These are phyloP conservation scores for Drechslerella coelobrocha DNA, from an alignment of 2,329 filamentous ascomycete species.

Conservation along the genomic window DNA sequence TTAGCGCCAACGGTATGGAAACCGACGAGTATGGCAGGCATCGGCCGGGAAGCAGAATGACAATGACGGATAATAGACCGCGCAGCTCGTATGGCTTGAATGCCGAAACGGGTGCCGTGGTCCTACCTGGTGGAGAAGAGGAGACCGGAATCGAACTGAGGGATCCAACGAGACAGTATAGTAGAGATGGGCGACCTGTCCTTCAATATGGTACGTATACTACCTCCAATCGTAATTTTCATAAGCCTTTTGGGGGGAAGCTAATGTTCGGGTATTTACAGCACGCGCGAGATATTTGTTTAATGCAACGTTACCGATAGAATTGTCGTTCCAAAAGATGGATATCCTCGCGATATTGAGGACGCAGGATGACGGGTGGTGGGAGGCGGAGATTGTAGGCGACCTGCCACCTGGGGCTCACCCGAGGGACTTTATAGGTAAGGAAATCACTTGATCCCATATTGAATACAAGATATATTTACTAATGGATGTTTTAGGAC, in stretches of 20 bases:
- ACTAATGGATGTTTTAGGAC: slow-evolving; percentile 31
- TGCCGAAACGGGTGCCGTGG: slow-evolving; percentile 57
- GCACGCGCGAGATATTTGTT: slow-evolving; percentile 95
- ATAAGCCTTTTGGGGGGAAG: neutral
- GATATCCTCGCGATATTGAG: slow-evolving; percentile 87
- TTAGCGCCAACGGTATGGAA: slow-evolving; percentile 43
- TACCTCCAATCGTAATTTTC: slow-evolving; percentile 5
- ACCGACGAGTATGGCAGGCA: slow-evolving; percentile 15
- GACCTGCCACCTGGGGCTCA: slow-evolving; percentile 46
- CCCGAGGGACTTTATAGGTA: slow-evolving; percentile 47
- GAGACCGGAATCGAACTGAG: slow-evolving; percentile 72
- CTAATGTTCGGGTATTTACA: slow-evolving; percentile 59
- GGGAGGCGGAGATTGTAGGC: slow-evolving; percentile 92
- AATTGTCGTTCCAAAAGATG: slow-evolving; percentile 78
- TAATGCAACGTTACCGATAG: slow-evolving; percentile 68
- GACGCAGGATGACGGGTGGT: slow-evolving; percentile 98
- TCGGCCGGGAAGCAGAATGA: slow-evolving; percentile 41
- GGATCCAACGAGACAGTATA: slow-evolving; percentile 83
- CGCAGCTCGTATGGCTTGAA: slow-evolving; percentile 41
- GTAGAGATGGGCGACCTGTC: slow-evolving; percentile 83
- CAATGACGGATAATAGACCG: slow-evolving; percentile 34
- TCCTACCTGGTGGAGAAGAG: slow-evolving; percentile 61
- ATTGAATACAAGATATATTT: neutral
- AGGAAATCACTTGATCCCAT: neutral
- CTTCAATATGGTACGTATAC: slow-evolving; percentile 85